A percentile compares a stretch with the other conserved stretches of the same genome.
Conservation (phyloP, 768 basidiomycete genomes). For the Phanerochaete carnosa region DNA sequence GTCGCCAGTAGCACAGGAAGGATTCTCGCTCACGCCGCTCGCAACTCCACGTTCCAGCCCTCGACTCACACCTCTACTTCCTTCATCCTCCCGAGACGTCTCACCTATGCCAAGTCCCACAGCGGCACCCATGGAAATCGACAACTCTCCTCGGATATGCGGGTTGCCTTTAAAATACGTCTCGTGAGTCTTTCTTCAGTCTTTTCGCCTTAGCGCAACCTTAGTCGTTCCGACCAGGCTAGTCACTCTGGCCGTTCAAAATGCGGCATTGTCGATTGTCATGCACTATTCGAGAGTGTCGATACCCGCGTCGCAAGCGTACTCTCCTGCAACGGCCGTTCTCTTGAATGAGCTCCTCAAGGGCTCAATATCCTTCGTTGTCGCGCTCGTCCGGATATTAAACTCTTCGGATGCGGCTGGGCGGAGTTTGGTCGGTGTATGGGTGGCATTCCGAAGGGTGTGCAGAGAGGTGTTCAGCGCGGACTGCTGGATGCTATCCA, state of each 20-base stretch:
- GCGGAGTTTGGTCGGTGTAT: conserved; percentile 12
- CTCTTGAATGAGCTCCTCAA: conserved; percentile 94
- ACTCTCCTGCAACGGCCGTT: conserved; percentile 93
- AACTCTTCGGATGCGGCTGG: conserved; percentile 13
- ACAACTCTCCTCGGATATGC: conserved; percentile 48
- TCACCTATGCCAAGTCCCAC: conserved; percentile 19
- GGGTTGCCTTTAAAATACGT: conserved; percentile 79
- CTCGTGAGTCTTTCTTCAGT: conserved; percentile 48
- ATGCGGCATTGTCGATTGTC: conserved; percentile 91
- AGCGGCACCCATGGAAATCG: conserved; percentile 6
- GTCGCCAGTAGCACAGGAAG: conserved; percentile 35
- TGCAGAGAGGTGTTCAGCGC: conserved; percentile 73
- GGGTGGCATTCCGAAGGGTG: conserved; percentile 44
- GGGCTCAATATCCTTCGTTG: conserved; percentile 84
- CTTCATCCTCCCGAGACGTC: conserved; percentile 8
- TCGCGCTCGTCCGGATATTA: conserved; percentile 45
- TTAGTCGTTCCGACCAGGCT: background rate
- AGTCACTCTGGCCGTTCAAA: conserved; percentile 89
- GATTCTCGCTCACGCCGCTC: conserved; percentile 13
- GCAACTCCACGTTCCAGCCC: conserved; percentile 19
- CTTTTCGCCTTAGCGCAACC: background rate
- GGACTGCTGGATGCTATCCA: conserved; percentile 97
- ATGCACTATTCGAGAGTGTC: conserved; percentile 99
- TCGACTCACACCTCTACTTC: conserved; percentile 31
- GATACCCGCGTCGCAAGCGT: conserved; percentile 69